Evolutionary conservation across 225 moss, liverwort and hornwort genomes (phyloP), one percentile per base, ranked within the genome.

Genomic region (Lunularia cruciata): DNA sequence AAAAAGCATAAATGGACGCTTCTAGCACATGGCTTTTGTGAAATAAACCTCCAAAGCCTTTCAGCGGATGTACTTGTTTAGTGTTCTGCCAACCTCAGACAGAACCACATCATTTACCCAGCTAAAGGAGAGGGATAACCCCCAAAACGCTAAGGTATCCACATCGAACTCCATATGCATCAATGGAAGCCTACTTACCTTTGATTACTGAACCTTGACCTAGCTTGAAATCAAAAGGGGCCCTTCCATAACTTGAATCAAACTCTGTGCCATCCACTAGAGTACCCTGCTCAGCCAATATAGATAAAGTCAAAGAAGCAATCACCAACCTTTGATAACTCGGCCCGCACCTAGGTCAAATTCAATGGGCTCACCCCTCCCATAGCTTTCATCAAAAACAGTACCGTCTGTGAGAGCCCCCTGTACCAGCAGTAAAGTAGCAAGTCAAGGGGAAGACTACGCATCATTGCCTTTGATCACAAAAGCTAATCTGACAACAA

Each of bases 331-430:
- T 85, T 85, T 76, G 53, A 85, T 85, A 20, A 85, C 85, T 57
- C 58, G 76, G 60, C 84, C 84, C 42, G 78, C 37, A 53, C 81
- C 76, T 57, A 85, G 74, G 51, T 75, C 55, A 67, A 96, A 96
- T 26, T 92, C 95, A 76, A 96, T 81, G 0, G 92, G 95, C 47
- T 88, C 80, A 4, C 72, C 86, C 63, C 90, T 78, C 32, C 47
- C 75, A 71, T 88, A 89, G 58, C 92, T 96, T 60, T 86, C 84
- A 72, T 89, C 92, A 70, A 96, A 96, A 68, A 89, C 92, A 32
- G 81, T 89, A 52, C 92, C 90, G 52, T 92, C 95, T 35, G 83
- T 79, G 19, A 96, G 89, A 20, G 83, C 81, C 18, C 95, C 92
- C 85, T 85, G 78, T 68, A 59, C 49, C 75, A 47, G 13, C 71